phyloP scores from a whole-genome alignment of 768 basidiomycete species.

The Phaffia australis region DNA sequence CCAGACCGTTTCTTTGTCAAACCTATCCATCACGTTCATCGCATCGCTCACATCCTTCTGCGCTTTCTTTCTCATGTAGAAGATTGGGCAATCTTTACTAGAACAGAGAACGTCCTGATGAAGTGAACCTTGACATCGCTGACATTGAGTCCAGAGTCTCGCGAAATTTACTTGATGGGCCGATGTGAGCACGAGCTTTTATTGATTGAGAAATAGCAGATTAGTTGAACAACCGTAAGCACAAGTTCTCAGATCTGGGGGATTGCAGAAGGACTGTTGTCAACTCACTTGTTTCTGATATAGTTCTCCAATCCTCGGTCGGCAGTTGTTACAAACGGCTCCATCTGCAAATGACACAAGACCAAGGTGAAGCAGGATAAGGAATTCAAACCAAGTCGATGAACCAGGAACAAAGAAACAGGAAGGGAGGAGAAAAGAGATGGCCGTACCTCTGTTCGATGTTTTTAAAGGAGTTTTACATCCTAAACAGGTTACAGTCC shows the following conservation, averaged over 20 bases:
- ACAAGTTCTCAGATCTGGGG: not conserved
- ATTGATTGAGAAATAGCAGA: not conserved
- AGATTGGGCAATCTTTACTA: constrained; percentile 95
- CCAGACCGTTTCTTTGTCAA: constrained; percentile 46
- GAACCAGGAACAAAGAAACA: not conserved
- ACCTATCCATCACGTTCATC: constrained; percentile 65
- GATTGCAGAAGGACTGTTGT: not conserved
- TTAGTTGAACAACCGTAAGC: not conserved
- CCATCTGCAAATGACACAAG: constrained; percentile 48
- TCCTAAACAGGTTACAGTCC: constrained; percentile 85
- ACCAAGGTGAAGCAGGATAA: not conserved
- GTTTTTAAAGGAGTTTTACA: constrained; percentile 79
- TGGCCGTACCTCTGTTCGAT: constrained; percentile 59
- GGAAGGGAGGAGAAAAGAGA: not conserved
- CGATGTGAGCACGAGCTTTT: constrained; percentile 50
- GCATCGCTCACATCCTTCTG: constrained; percentile 95
- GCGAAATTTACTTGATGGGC: constrained; percentile 82
- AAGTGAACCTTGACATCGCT: constrained; percentile 93
- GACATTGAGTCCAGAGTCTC: constrained; percentile 95
- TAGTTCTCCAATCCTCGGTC: constrained; percentile 69
- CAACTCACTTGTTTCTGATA: constrained; percentile 74
- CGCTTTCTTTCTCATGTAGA: constrained; percentile 95
- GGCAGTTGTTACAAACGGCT: constrained; percentile 90
- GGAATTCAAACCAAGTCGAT: not conserved
- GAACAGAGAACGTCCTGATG: constrained; percentile 98